These are phyloP conservation scores for Pythium biforme DNA, from an alignment of 352 stramenopile genomes.

Conservation along the genomic window DNA sequence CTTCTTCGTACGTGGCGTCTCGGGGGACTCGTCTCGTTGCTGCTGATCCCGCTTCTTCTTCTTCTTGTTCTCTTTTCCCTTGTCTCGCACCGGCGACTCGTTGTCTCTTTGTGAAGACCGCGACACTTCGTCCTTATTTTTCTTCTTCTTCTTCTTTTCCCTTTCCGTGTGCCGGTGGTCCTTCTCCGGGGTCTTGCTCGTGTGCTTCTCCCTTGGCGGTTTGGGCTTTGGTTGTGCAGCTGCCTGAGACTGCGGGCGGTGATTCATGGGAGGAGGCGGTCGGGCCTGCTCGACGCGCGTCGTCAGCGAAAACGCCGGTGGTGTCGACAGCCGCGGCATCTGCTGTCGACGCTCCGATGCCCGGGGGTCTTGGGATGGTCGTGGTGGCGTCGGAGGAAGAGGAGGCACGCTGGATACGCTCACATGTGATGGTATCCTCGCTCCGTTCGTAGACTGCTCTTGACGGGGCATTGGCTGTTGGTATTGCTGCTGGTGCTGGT, in stretches of 20 bases:
- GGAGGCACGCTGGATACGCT: not conserved
- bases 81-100: not conserved
- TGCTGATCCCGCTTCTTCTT: constrained; percentile 6
- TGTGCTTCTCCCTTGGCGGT: constrained; percentile 1
- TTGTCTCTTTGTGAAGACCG: not conserved
- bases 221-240: not conserved
- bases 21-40: not conserved
- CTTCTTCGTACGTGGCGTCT: constrained; percentile 19
- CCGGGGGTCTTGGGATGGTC: constrained; percentile 6
- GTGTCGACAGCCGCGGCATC: not conserved
- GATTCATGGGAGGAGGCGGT: not conserved
- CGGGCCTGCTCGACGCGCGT: not conserved
- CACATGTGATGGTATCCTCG: constrained; percentile 3
- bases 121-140: not conserved
- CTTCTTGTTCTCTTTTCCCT: constrained; percentile 1
- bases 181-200: not conserved
- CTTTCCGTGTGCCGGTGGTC: not conserved
- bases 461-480: not conserved
- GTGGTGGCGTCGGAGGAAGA: constrained; percentile 13
- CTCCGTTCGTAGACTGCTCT: not conserved
- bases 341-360: not conserved
- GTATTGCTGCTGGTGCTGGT: not conserved
- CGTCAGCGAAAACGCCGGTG: not conserved
- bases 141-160: constrained; percentile 6
- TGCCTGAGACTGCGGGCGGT: not conserved